Evolutionary conservation across 1,139 yeast species (phyloP).

Genomic region (Blastobotrys capitulatus): DNA sequence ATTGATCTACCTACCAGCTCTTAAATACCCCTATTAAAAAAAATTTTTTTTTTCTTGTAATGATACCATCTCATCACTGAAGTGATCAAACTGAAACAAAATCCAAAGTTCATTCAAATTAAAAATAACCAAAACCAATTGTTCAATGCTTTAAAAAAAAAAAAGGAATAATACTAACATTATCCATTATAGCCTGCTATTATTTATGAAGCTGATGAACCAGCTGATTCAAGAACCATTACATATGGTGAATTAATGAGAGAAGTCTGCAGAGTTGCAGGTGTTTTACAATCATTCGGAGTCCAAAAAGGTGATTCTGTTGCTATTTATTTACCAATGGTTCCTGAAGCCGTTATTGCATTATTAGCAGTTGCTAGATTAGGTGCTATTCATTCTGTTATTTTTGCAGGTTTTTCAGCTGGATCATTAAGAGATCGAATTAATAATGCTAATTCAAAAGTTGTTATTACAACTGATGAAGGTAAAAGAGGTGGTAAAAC

Average conservation of each 20-base stretch:
- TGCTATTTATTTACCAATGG: conserved; percentile 96
- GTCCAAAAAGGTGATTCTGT: conserved; percentile 91
- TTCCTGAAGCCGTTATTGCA: conserved; percentile 89
- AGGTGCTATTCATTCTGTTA: conserved; percentile 95
- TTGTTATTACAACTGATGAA: conserved; percentile 91
- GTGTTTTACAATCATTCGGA: conserved; percentile 82
- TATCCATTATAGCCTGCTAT: conserved; percentile 45
- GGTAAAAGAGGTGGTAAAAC: conserved; percentile 96
- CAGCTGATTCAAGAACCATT: conserved; percentile 58
- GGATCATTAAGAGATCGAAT: conserved; percentile 92
- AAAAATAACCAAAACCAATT: too few species aligned
- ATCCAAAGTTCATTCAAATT: too few species aligned
- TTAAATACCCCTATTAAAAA: too few species aligned
- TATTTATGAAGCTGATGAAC: conserved; percentile 94
- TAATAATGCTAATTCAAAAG: conserved; percentile 80
- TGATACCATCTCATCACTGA: too few species aligned
- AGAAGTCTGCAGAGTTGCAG: conserved; percentile 86
- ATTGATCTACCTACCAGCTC: too few species aligned
- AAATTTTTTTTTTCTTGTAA: too few species aligned
- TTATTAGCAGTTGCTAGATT: conserved; percentile 91
- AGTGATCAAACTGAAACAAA: too few species aligned
- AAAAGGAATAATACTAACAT: background rate
- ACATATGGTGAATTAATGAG: conserved; percentile 84
- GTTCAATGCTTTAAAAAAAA: too few species aligned
- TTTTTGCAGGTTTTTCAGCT: conserved; percentile 94